phyloP scores from a whole-genome alignment of 1,139 yeast species.

The Candida sojae region DNA sequence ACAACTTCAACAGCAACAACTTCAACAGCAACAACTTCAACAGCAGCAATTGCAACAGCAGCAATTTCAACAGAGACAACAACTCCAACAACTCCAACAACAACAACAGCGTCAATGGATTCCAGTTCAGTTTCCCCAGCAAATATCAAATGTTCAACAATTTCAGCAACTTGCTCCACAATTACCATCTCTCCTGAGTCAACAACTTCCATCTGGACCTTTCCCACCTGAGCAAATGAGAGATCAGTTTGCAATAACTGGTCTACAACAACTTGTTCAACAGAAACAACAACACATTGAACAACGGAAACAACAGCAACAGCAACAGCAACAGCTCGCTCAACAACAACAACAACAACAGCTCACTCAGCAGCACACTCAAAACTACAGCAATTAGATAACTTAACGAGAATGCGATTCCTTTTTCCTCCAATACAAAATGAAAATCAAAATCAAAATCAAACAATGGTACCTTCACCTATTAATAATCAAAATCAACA shows the following conservation, averaged over 20 bases:
- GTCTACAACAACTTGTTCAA: neutral
- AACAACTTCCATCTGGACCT: neutral
- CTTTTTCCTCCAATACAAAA: no score
- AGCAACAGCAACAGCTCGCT: neutral
- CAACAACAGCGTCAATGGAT: neutral
- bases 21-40: neutral
- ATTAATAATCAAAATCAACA: neutral
- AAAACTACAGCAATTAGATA: no score
- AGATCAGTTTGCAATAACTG: neutral
- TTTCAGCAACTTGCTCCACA: neutral
- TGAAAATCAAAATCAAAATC: no score
- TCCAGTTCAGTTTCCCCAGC: neutral
- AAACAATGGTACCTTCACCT: no score
- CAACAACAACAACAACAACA: constrained; percentile 1
- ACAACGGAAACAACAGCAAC: neutral
- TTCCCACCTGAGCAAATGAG: neutral
- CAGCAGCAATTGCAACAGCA: neutral
- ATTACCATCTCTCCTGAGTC: neutral
- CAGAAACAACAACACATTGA: neutral
- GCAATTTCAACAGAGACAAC: neutral
- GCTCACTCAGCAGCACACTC: no score
- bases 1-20: neutral
- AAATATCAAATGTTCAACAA: neutral
- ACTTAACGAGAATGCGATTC: no score
- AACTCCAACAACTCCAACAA: neutral